These are phyloP conservation scores for Fusarium redolens DNA, from an alignment of 2,329 filamentous ascomycete genomes.

Conservation along the genomic window DNA sequence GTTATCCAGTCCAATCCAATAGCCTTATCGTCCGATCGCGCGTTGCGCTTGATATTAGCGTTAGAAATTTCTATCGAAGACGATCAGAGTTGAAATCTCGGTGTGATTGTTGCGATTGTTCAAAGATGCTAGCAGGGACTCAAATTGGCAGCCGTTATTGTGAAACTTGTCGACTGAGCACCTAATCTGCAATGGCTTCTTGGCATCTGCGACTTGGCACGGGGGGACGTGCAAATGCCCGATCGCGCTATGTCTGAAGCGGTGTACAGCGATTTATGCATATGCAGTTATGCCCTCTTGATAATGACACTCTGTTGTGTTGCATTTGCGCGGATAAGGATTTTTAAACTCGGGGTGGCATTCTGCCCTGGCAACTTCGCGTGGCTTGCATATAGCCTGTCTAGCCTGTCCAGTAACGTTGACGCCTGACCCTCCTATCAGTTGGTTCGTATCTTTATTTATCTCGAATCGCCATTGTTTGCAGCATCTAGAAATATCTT, in stretches of 20 bases:
- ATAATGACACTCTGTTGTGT: conserved; percentile 9
- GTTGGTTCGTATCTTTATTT: conserved; percentile 28
- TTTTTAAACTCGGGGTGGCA: conserved; percentile 4
- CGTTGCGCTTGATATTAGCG: neutral
- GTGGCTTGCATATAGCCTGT: conserved; percentile 15
- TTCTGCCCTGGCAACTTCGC: conserved; percentile 15
- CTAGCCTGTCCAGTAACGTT: conserved; percentile 5
- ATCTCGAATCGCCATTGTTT: conserved; percentile 7
- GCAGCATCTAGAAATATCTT: conserved; percentile 10
- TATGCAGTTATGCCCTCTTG: conserved; percentile 8
- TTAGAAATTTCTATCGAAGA: neutral
- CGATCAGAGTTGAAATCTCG: conserved; percentile 6
- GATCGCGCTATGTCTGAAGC: conserved; percentile 1
- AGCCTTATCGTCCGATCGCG: neutral
- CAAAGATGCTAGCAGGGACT: conserved; percentile 1
- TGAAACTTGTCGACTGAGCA: conserved; percentile 22
- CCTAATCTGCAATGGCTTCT: conserved; percentile 19
- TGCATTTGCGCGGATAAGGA: neutral
- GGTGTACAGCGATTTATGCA: neutral
- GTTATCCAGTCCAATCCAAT: neutral
- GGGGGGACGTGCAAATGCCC: conserved; percentile 4
- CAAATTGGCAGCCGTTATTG: conserved; percentile 26
- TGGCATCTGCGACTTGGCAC: conserved; percentile 23
- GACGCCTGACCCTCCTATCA: conserved; percentile 15
- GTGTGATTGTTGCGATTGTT: conserved; percentile 12